Percentiles rank a stretch among this genome's conserved stretches.
phyloP scores from a whole-genome alignment of 1,284 basidiomycete species.

The Trametes polyzona region DNA sequence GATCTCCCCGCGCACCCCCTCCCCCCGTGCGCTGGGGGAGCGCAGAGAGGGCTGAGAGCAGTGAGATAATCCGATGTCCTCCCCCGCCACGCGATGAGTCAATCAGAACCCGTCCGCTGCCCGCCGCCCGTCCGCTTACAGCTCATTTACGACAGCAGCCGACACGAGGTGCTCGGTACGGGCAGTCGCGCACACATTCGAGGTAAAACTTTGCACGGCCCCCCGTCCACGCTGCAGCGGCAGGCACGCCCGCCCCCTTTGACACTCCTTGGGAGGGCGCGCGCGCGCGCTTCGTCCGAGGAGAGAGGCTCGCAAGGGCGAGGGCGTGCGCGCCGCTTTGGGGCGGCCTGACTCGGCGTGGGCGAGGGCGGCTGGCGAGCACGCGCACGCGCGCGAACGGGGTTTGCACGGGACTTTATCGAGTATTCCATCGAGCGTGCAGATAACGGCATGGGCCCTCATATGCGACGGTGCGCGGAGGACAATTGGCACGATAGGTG shows the following conservation, averaged over 20 bases:
- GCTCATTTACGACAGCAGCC: conserved; percentile 23
- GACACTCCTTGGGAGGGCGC: conserved; percentile 17
- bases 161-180: conserved; percentile 31
- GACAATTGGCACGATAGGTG: conserved; percentile 41
- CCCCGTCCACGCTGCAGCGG: conserved; percentile 11
- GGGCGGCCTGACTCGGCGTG: conserved; percentile 32
- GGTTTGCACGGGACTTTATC: conserved; percentile 39
- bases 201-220: conserved; percentile 10
- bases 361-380: conserved; percentile 19
- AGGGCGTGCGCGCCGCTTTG: conserved; percentile 3
- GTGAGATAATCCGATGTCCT: conserved; percentile 26
- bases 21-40: background rate
- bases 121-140: conserved; percentile 17
- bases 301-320: background rate
- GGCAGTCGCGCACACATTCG: conserved; percentile 16
- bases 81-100: conserved; percentile 32
- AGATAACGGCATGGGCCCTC: conserved; percentile 35
- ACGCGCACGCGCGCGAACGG: conserved; percentile 27
- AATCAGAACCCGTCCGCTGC: conserved; percentile 21
- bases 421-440: conserved; percentile 25
- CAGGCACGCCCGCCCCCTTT: conserved; percentile 11
- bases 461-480: conserved; percentile 33
- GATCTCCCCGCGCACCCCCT: background rate
- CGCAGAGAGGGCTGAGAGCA: too few species aligned
- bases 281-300: background rate